Percentiles rank a stretch among this genome's conserved stretches.
Evolutionary conservation across 2,329 filamentous ascomycete genomes (phyloP).

Genomic region (Alternaria postmessia): DNA sequence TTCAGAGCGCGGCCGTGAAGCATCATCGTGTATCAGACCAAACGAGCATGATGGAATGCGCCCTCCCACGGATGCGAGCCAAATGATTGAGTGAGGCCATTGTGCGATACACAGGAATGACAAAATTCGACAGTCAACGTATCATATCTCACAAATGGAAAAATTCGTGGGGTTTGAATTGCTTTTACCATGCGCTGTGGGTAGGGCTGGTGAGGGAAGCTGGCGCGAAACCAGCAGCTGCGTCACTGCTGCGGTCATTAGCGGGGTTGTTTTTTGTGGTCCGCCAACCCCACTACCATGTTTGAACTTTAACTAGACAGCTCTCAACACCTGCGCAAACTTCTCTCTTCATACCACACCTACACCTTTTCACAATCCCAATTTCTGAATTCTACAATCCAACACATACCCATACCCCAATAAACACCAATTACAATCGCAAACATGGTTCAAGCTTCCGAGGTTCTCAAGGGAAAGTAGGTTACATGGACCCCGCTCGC

Average conservation of each 20-base stretch:
- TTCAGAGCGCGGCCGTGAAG: conserved; percentile 50
- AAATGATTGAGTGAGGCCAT: conserved; percentile 14
- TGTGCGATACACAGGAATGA: no score
- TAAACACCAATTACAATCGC: conserved; percentile 2
- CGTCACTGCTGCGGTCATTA: conserved; percentile 22
- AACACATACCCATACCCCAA: not conserved
- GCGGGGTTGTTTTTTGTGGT: conserved; percentile 22
- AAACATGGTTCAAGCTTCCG: conserved; percentile 38
- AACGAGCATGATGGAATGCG: not conserved
- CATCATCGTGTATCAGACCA: conserved; percentile 5
- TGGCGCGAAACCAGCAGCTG: conserved; percentile 9
- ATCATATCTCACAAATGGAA: not conserved
- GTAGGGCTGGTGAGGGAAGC: conserved; percentile 7
- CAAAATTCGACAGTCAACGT: not conserved
- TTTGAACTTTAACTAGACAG: conserved; percentile 17
- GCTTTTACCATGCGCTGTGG: conserved; percentile 13
- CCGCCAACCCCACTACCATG: conserved; percentile 18
- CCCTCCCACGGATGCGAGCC: conserved; percentile 47
- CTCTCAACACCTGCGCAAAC: conserved; percentile 8
- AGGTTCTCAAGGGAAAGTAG: conserved; percentile 66
- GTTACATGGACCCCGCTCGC: conserved; percentile 47
- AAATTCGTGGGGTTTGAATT: conserved; percentile 3
- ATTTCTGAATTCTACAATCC: not conserved
- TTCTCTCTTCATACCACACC: conserved; percentile 9
- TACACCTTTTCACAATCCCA: not conserved